Evolutionary conservation across 2,329 filamentous ascomycete species (phyloP), one percentile per base, ranked within the genome.

Genomic region (Fusarium sororula): DNA sequence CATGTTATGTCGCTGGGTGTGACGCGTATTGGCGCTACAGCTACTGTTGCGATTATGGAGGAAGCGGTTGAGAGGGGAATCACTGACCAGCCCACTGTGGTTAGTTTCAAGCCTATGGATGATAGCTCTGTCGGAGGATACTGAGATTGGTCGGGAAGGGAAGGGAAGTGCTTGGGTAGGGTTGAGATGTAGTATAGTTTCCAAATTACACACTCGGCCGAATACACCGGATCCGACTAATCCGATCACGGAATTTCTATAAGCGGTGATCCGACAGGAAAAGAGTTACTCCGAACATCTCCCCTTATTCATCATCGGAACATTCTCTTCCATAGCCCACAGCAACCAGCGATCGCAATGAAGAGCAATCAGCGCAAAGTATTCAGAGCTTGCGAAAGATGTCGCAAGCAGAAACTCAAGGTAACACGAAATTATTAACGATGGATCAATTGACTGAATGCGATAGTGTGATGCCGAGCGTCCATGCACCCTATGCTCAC

Each of bases 21-120:
- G 0, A 87, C 84, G 5, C 81, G 89, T 15, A 86, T 91, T 50
- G 89, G 89, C 0, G 87, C 88, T 2, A 88, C 87, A 1, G 87
- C 88, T 7, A 91, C 88, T 0, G 80, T 83, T 45, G 82, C 83
- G 0, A 90, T 91, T 42, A 70, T 91, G 68, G 84, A 88, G 32
- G 89, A 90, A 72, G 89, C 89, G 6, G 82, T 78, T 24, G 82
- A 72, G 58, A 82, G 88, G 32, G 88, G 87, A 0, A 88, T 90
- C 54, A 81, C 72, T 5, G 70, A 81, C 5, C 13, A 76, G 37
- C 78, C 79, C 22, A 78, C 68, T 1, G 3, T 0, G 17, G 65
- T 64, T 17, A 57, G 64, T 0, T 76, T 76, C 18, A 75, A 50
- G 9, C 72, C 69, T 0, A 76, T 75, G 18, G 65, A 39, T 7